Percentiles rank a stretch among this genome's conserved stretches.
Conservation (phyloP, 1,139 yeast genomes). For the Taiozyma sp. region DNA sequence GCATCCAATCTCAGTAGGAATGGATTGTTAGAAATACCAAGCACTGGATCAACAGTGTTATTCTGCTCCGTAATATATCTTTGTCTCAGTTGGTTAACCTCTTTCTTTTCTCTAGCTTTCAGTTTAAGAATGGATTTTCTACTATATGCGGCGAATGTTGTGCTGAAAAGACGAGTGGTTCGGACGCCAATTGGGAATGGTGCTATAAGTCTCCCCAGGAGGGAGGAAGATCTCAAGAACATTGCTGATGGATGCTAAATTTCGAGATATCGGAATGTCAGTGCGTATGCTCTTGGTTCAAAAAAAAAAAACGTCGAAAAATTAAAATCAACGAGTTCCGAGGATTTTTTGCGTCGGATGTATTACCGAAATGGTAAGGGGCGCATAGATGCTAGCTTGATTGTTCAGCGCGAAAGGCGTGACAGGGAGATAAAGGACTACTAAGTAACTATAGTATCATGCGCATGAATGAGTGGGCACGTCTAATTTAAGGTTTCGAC, state of each 20-base stretch:
- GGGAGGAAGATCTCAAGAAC: background rate
- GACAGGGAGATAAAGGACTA: no score
- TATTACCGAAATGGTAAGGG: background rate
- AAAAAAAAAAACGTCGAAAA: background rate
- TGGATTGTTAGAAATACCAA: conserved; percentile 64
- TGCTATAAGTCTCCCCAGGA: conserved; percentile 4
- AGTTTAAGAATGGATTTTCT: conserved; percentile 21
- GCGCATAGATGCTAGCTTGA: background rate
- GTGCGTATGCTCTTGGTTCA: background rate
- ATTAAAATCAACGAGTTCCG: background rate
- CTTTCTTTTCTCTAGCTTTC: conserved; percentile 21
- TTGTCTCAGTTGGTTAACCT: conserved; percentile 25
- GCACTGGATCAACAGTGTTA: conserved; percentile 65
- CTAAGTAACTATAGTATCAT: no score
- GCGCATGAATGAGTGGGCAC: no score
- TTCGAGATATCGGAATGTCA: no score
- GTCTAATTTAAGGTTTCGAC: background rate
- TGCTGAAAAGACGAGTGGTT: conserved; percentile 10
- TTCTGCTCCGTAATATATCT: conserved; percentile 31
- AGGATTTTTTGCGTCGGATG: background rate
- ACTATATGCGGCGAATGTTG: conserved; percentile 4
- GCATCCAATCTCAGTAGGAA: conserved; percentile 64
- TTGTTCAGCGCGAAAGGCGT: no score
- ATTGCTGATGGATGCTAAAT: background rate
- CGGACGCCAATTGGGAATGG: conserved; percentile 1